Percentiles rank a stretch among this genome's conserved stretches.
Evolutionary conservation across 2,329 filamentous ascomycete genomes (phyloP).

Genomic region (Penicillium frequentans): DNA sequence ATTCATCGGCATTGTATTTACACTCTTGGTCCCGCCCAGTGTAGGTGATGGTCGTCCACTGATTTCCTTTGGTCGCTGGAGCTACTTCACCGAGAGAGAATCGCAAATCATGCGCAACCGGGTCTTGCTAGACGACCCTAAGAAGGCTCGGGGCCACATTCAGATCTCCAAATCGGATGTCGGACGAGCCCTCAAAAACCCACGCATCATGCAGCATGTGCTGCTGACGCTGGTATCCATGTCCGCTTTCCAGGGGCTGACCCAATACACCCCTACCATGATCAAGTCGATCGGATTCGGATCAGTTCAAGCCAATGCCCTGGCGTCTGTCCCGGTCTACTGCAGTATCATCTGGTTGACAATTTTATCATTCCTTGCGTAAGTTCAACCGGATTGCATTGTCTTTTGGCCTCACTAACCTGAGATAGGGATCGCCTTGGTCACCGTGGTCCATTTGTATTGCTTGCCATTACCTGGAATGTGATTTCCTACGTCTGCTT

Average conservation of each 20-base stretch:
- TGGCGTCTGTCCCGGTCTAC: constrained; percentile 53
- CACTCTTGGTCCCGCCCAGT: constrained; percentile 41
- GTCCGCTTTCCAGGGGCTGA: constrained; percentile 52
- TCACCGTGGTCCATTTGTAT: constrained; percentile 36
- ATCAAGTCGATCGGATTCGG: constrained; percentile 55
- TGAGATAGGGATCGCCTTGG: constrained; percentile 28
- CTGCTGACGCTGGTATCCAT: constrained; percentile 48
- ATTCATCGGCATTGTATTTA: constrained; percentile 40
- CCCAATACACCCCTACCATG: constrained; percentile 57
- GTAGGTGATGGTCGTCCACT: constrained; percentile 39
- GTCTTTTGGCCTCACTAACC: constrained; percentile 7
- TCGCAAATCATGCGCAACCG: constrained; percentile 43
- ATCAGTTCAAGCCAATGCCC: constrained; percentile 51
- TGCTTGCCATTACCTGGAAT: constrained; percentile 39
- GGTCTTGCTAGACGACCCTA: constrained; percentile 47
- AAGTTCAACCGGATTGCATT: constrained; percentile 2
- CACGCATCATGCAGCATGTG: constrained; percentile 55
- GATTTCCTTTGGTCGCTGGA: constrained; percentile 39
- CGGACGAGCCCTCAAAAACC: constrained; percentile 42
- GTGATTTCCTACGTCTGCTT: constrained; percentile 40
- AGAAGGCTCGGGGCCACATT: constrained; percentile 36
- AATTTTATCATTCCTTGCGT: constrained; percentile 26
- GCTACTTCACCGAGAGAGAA: constrained; percentile 46
- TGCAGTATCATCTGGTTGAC: constrained; percentile 29
- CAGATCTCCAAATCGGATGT: constrained; percentile 40